Evolutionary conservation across 2,329 filamentous ascomycete species (phyloP), one percentile per base, ranked within the genome.

Genomic region (Paramyrothecium sp.): DNA sequence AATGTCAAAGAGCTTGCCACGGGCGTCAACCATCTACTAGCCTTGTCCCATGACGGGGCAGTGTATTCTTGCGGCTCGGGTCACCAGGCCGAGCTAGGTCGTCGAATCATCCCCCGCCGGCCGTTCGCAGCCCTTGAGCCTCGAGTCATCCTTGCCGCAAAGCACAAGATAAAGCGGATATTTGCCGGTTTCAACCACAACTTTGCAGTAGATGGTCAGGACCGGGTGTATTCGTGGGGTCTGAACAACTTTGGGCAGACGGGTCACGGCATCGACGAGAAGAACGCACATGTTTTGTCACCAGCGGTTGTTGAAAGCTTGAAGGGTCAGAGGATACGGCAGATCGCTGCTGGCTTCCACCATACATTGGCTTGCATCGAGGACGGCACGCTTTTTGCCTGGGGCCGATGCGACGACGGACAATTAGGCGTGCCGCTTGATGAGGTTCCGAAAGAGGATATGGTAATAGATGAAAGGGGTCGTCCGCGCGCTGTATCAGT

Each of bases 181-280:
- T 80, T 79, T 20, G 84, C 82, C 57, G 88, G 88, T 19, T 79
- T 83, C 52, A 88, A 89, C 69, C 87, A 91, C 69, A 86, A 83
- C 56, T 89, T 91, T 61, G 87, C 86, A n/a, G 80, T 91, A 52
- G 81, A 84, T 64, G 78, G 80, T 48, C 81, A 81, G 16, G 87
- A 83, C n/a, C 81, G 82, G 49, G 83, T 90, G 19, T 90, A 82
- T 72, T 78, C 82, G 0, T 91, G 89, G 87, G 89, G 89, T 3
- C 73, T 89, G 46, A 91, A 91, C 74, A 88, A 85, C 67, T 91
- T 86, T 68, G 86, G 85, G 54, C 84, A 91, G 71, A 88, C 86
- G 11, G 89, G 86, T 13, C 22, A 22, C 8, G 19, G 19, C 51
- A 80, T 88, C 59, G 75, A 79, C 21, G 47, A 78, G 89, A 58